Evolutionary conservation across 1,139 yeast species (phyloP), one percentile per base, ranked within the genome.

Genomic region (Kazachstania sp.): DNA sequence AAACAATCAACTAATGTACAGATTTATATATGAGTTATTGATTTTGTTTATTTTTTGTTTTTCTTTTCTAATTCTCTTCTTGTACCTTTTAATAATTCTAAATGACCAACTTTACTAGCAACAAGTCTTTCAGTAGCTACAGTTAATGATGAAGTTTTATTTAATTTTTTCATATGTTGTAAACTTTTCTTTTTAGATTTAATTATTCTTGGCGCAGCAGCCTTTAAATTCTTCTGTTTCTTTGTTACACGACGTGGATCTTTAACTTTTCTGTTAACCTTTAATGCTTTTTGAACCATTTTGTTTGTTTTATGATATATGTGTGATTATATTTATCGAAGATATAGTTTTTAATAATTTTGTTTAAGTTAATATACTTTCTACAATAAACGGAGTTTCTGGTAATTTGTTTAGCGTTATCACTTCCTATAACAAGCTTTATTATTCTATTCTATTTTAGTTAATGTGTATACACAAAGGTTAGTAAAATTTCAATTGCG

Each of bases 81-180:
- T n/a, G 94, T 82, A 13, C 97, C 98, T 66, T 86, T 87, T 54
- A 92, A 71, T 45, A 92, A 65, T 68, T 92, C 98, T 59, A 92
- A 74, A 67, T 92, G 97, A n/a, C 98, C 98, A 4, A 90, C 97
- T 65, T 92, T 78, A 47, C 94, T 75, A 2, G 97, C 83, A 56
- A 90, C 79, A 53, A 87, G 73, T 68, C 79, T 86, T 67, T 92
- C 98, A 1, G 97, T 90, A 18, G 81, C 74, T 2, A 75, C 68
- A 48, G 84, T 77, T 55, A 86, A 74, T 23, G 86, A 83, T 28
- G 66, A 61, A 3, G 83, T 79, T 48, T 78, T 75, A 59, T 81
- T 90, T 51, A 78, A 66, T 60, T 83, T 83, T 48, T 81, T 72
- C 53, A 85, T 70, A 49, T 71, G 68, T 9, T 68, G 68, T 37